Percentiles rank a stretch among this genome's conserved stretches.
Conservation (phyloP, 2,329 filamentous ascomycete species). For the Diaporthe caulivora region DNA sequence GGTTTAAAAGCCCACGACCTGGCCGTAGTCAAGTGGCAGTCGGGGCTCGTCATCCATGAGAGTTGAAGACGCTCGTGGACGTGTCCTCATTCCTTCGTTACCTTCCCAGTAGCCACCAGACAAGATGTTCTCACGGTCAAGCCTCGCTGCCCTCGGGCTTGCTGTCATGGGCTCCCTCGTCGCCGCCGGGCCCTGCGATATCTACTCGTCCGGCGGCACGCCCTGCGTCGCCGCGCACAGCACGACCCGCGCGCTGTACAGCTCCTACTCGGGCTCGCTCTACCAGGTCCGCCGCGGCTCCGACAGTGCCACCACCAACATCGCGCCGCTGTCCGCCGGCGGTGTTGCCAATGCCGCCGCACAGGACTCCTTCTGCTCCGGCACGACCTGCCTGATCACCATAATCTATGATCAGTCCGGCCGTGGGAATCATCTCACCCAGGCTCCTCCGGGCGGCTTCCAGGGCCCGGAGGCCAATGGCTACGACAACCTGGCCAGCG, state of each 20-base stretch:
- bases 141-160: slow-evolving; percentile 50
- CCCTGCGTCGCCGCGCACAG: slow-evolving; percentile 75
- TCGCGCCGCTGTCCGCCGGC: slow-evolving; percentile 66
- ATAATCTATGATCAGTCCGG: slow-evolving; percentile 77
- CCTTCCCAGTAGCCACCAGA: background rate
- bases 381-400: slow-evolving; percentile 73
- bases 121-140: slow-evolving; percentile 38
- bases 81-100: background rate
- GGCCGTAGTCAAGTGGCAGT: background rate
- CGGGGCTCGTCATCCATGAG: background rate
- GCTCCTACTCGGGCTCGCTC: slow-evolving; percentile 62
- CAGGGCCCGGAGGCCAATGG: slow-evolving; percentile 67
- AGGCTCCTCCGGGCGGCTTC: slow-evolving; percentile 70
- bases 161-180: slow-evolving; percentile 54
- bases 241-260: slow-evolving; percentile 74
- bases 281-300: slow-evolving; percentile 72
- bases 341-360: slow-evolving; percentile 71
- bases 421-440: slow-evolving; percentile 70
- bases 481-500: slow-evolving; percentile 70
- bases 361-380: slow-evolving; percentile 72
- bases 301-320: slow-evolving; percentile 59
- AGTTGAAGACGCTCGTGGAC: background rate
- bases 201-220: slow-evolving; percentile 69
- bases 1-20: background rate
- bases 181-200: slow-evolving; percentile 70